Base-by-base conservation (phyloP, 148 eudicot species). In the Arctostaphylos glauca region DNA sequence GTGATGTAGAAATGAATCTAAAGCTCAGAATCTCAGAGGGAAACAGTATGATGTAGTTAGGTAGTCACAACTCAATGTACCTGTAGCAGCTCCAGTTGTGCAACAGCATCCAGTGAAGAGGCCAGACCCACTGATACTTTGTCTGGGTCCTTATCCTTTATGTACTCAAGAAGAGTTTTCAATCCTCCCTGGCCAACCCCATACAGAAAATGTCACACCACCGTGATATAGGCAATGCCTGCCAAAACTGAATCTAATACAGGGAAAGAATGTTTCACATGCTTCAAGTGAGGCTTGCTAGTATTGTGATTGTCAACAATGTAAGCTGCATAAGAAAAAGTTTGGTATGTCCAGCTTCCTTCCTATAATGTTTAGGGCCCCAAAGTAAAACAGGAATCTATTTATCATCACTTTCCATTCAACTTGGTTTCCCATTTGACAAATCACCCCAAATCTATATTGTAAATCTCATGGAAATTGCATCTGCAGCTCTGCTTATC, bases 61-160 rank as follows among this genome's bases (percentile, higher is more conserved):
- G 31, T 13, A 54, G n/a, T 43, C 10, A 56, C 48, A 54, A 78
- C n/a, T 31, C 38, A 31, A 31, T 31, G 38, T 89, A 96, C 99
- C 99, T 96, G 98, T 85, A 96, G 84, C 87, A 96, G 81, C 87
- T 96, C 98, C 87, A 96, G 78, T 81, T 93, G 94, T 66, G 98
- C 99, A 82, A 96, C 85, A 47, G 89, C 91, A 84, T 96, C 99
- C 49, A 96, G 87, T 77, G 99, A 81, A 92, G 97, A 90, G 83
- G 99, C 97, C 54, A 96, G 98, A 81, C 89, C 88, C 58, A 93
- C 84, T 46, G 99, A 96, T 84, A 96, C 98, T 86, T 84, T 92
- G 86, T 94, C 99, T 78, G 99, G 85, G 83, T 96, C 94, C 86
- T 96, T 90, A 76, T 96, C 95, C 83, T 92, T 91, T 48, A 96